Base-by-base conservation (phyloP, 2,329 filamentous ascomycete species). In the Colletotrichum echinochloae region DNA sequence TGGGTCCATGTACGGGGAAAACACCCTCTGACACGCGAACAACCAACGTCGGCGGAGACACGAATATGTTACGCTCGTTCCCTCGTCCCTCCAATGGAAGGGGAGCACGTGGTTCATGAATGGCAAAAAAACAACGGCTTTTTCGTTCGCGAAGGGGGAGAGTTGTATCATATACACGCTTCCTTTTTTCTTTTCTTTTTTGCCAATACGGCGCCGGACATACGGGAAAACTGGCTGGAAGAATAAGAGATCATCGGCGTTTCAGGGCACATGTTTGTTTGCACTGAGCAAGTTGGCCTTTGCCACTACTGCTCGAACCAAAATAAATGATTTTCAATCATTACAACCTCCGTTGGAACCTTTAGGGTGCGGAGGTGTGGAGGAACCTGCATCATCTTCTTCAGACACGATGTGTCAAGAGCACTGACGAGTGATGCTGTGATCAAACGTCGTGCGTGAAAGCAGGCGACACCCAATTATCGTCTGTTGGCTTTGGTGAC, bases 181-280 rank as follows among this genome's bases (percentile, higher is more conserved):
- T 39, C 54, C 54, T 39, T 39, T 52, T 61, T 18, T n/a, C 6
- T 56, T 44, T 56, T 26, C 33, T 54, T 55, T 55, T 52, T 56
- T 62, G 66, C 69, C 69, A 64, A 33, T 73, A 60, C 57, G 65
- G 65, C 65, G 66, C 64, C 64, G 71, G 71, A 72, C 65, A 73
- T 63, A 69, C 55, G 66, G 66, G 60, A 61, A 59, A 30, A 39
- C 55, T 54, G 67, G 63, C 18, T 60, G 66, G 61, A 18, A 9
- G 28, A 52, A 65, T 49, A 52, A 52, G 26, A 52, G 7, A 41
- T 28, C n/a, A 59, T 54, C 48, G 66, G 66, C 66, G 66, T 69
- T 69, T 48, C 55, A 69, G 54, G 54, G 55, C 37, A 37, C 20
- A 18, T 54, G 11, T 44, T 57, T 18, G 46, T 49, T 35, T 30